phyloP scores from a whole-genome alignment of 495 filamentous ascomycete genomes.

The Neurospora sp. region DNA sequence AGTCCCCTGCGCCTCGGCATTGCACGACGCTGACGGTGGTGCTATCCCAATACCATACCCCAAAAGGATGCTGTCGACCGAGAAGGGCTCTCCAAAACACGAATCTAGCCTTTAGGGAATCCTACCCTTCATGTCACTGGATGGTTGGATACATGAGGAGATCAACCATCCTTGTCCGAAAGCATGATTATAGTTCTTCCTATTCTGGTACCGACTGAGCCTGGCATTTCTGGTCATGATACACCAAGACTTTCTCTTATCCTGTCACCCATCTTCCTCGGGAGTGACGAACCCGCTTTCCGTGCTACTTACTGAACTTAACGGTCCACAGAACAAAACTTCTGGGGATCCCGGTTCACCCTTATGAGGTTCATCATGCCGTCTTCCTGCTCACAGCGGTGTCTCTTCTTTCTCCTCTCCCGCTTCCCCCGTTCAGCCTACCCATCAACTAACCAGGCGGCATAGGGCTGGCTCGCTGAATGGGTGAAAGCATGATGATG shows the following conservation, averaged over 20 bases:
- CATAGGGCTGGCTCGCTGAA: background rate
- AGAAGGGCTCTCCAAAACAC: background rate
- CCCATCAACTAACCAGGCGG: background rate
- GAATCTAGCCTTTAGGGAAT: background rate
- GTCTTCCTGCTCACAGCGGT: background rate
- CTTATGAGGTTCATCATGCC: background rate
- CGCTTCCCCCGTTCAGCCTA: background rate
- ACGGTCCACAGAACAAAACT: background rate
- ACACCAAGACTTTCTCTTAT: background rate
- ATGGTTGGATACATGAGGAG: background rate
- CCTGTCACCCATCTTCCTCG: background rate
- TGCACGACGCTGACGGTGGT: background rate
- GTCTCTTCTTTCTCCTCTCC: background rate
- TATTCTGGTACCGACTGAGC: background rate
- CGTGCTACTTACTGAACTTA: background rate
- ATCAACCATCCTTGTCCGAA: background rate
- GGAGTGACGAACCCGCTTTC: background rate
- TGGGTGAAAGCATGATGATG: background rate
- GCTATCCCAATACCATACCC: background rate
- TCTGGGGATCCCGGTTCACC: background rate
- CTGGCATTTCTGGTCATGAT: background rate
- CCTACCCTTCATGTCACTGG: background rate
- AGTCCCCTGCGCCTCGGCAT: background rate
- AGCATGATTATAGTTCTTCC: background rate
- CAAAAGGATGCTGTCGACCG: background rate